Evolutionary conservation across 2,329 filamentous ascomycete genomes (phyloP).

Genomic region (Talaromyces sp.): DNA sequence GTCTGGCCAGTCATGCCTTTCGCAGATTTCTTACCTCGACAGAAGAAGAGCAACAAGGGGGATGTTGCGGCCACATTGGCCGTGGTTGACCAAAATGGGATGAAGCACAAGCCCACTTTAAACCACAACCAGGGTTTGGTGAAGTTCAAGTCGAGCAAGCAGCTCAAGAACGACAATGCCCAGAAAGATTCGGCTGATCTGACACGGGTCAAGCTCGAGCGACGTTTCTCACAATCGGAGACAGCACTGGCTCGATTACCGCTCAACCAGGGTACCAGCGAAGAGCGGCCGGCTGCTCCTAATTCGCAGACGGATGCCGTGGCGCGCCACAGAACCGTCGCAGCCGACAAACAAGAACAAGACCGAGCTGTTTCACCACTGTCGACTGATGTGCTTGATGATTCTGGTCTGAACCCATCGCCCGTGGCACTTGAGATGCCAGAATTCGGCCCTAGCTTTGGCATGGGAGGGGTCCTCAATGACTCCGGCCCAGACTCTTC

Average conservation of each 20-base stretch:
- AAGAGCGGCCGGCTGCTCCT: background rate
- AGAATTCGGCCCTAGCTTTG: constrained; percentile 8
- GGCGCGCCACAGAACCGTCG: background rate
- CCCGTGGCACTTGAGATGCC: constrained; percentile 13
- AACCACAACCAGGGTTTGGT: background rate
- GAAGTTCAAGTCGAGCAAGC: background rate
- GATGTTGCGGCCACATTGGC: background rate
- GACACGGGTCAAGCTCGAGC: background rate
- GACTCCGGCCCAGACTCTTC: background rate
- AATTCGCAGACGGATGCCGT: background rate
- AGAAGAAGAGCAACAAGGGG: background rate
- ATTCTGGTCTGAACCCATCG: constrained; percentile 14
- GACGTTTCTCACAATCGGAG: constrained; percentile 3
- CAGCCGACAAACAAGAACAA: background rate
- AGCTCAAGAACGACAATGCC: background rate
- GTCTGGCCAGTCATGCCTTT: background rate
- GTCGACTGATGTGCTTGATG: constrained; percentile 11
- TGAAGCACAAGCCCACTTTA: background rate
- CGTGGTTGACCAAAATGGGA: background rate
- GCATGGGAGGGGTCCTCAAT: constrained; percentile 1
- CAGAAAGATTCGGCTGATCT: background rate
- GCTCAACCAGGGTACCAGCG: constrained; percentile 1
- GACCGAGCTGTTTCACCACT: constrained; percentile 17
- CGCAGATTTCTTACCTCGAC: background rate
- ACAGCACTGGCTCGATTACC: background rate